Percentiles rank a stretch among this genome's conserved stretches.
These are phyloP conservation scores for Sanghuangporus baumii DNA, from an alignment of 1,284 basidiomycete species.

Conservation along the genomic window DNA sequence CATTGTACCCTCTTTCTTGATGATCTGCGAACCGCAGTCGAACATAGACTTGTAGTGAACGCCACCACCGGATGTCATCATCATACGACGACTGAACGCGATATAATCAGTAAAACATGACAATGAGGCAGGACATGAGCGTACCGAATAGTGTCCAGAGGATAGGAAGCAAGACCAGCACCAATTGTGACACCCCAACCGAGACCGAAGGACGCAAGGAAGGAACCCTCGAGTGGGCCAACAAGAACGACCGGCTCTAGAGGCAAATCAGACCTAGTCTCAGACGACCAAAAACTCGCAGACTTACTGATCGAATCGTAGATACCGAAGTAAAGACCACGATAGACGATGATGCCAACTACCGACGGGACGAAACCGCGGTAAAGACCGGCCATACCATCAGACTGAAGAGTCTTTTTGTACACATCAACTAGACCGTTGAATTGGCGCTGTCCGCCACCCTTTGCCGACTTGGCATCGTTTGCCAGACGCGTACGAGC, in stretches of 20 bases:
- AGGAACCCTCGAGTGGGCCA: constrained; percentile 83
- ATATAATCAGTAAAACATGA: constrained; percentile 19
- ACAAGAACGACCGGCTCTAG: constrained; percentile 88
- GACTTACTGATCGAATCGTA: constrained; percentile 86
- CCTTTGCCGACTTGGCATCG: constrained; percentile 90
- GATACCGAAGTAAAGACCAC: constrained; percentile 94
- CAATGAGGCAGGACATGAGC: constrained; percentile 26
- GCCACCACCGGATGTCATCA: constrained; percentile 87
- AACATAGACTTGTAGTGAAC: constrained; percentile 92
- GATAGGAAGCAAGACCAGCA: constrained; percentile 94
- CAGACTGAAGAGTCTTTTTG: constrained; percentile 86
- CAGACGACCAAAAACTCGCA: neutral
- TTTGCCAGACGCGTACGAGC: constrained; percentile 98
- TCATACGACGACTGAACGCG: constrained; percentile 79
- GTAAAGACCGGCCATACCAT: constrained; percentile 89
- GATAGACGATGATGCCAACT: constrained; percentile 94
- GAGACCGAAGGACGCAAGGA: constrained; percentile 86
- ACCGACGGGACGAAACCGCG: constrained; percentile 95
- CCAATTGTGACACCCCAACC: constrained; percentile 94
- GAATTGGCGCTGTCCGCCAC: constrained; percentile 90
- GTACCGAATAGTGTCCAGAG: constrained; percentile 88
- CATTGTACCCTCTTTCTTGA: constrained; percentile 86
- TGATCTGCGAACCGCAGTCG: constrained; percentile 74
- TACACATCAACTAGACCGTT: constrained; percentile 95
- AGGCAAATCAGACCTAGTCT: constrained; percentile 19